A percentile compares a stretch with the other conserved stretches of the same genome.
Conservation (phyloP, 768 basidiomycete species). For the Tylopilus sp. region DNA sequence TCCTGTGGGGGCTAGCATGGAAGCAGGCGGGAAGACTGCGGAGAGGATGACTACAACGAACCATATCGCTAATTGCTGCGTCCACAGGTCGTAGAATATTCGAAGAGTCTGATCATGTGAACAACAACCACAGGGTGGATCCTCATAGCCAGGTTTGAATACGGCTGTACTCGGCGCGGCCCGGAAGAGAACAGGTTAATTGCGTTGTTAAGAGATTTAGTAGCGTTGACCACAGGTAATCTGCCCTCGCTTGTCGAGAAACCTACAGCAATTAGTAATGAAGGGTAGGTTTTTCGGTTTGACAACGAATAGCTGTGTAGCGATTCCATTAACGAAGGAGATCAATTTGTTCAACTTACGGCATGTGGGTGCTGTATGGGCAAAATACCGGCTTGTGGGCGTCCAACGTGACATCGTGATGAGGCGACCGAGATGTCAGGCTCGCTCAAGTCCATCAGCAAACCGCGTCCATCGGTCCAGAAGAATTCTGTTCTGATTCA, state of each 20-base stretch:
- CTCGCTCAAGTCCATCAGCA: not conserved
- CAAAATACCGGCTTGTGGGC: too few species aligned
- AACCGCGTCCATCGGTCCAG: not conserved
- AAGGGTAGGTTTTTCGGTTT: not conserved
- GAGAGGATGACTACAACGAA: constrained; percentile 13
- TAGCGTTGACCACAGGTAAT: too few species aligned
- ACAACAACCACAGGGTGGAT: constrained; percentile 21
- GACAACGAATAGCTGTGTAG: not conserved
- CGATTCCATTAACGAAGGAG: too few species aligned
- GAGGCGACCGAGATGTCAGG: not conserved
- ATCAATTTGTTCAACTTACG: not conserved
- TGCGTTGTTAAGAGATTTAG: too few species aligned
- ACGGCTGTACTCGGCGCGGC: not conserved
- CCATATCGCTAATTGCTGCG: not conserved
- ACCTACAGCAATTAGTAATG: too few species aligned
- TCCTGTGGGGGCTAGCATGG: constrained; percentile 21
- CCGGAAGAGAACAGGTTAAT: too few species aligned
- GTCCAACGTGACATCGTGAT: not conserved
- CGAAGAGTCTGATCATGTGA: not conserved
- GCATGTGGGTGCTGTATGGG: not conserved
- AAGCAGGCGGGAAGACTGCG: not conserved
- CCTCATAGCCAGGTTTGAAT: constrained; percentile 1
- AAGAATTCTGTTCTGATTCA: not conserved
- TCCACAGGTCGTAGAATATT: constrained; percentile 1
- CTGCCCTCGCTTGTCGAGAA: too few species aligned